A percentile compares a stretch with the other conserved stretches of the same genome.
These are phyloP conservation scores for Lentinula lateritia DNA, from an alignment of 768 basidiomycete species.

Conservation along the genomic window DNA sequence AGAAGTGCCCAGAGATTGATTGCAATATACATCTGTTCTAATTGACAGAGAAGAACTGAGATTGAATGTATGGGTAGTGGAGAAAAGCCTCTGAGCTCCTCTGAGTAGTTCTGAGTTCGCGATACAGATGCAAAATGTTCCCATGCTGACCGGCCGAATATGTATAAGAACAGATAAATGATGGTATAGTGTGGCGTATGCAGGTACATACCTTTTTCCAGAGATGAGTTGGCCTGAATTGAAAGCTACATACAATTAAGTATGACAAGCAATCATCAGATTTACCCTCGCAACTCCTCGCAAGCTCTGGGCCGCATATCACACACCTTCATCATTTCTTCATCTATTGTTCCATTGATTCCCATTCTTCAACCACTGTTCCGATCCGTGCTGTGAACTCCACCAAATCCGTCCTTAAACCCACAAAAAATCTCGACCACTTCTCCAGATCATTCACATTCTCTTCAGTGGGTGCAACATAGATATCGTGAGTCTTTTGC, in stretches of 20 bases:
- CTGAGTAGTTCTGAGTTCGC: not conserved
- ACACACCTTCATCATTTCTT: not conserved
- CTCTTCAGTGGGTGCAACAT: not conserved
- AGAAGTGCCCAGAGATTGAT: too few relatives aligned
- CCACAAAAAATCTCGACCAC: not conserved
- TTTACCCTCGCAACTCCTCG: not conserved
- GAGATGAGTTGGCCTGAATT: not conserved
- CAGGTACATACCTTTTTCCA: not conserved
- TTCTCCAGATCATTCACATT: not conserved
- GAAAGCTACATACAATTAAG: too few relatives aligned
- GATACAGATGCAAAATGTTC: not conserved
- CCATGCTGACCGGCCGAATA: not conserved
- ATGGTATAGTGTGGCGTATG: not conserved
- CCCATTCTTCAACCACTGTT: slow-evolving; percentile 3
- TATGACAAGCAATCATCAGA: not conserved
- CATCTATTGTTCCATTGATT: not conserved
- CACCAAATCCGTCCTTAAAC: not conserved
- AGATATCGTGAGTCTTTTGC: not conserved
- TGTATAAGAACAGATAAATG: not conserved
- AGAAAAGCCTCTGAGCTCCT: not conserved
- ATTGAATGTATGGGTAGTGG: not conserved
- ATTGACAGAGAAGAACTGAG: too few relatives aligned
- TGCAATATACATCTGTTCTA: too few relatives aligned
- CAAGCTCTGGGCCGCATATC: too few relatives aligned
- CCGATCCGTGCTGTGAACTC: not conserved